phyloP scores from a whole-genome alignment of 108 stramenopile species.

The Cyclostephanos tholiformis region DNA sequence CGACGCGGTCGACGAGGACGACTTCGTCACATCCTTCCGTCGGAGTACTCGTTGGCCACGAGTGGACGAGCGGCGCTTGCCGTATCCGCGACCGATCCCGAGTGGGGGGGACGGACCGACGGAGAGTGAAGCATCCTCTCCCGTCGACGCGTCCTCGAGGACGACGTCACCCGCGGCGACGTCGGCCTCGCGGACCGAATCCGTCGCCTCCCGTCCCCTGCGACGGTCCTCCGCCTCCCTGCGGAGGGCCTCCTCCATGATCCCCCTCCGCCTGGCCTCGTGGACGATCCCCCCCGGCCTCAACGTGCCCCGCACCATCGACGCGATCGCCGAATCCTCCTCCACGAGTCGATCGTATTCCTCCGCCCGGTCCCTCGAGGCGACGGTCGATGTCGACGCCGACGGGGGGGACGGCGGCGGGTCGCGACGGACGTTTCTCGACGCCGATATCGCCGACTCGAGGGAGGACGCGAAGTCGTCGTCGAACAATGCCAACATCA shows the following conservation, averaged over 20 bases:
- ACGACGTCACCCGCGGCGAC: not conserved
- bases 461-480: constrained; percentile 14
- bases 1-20: too few species aligned
- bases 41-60: not conserved
- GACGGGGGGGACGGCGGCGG: too few species aligned
- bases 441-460: constrained; percentile 1
- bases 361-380: constrained; percentile 17
- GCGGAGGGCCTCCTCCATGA: constrained; percentile 21
- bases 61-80: not conserved
- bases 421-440: too few species aligned
- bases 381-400: not conserved
- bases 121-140: not conserved
- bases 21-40: too few species aligned
- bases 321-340: constrained; percentile 22
- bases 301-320: constrained; percentile 19
- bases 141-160: not conserved
- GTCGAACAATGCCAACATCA: not conserved
- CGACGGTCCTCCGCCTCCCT: constrained; percentile 31
- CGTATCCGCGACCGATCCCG: not conserved
- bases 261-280: constrained; percentile 11
- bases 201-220: not conserved
- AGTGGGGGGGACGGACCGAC: not conserved
- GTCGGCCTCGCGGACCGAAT: not conserved
- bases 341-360: constrained; percentile 41
- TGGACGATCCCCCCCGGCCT: constrained; percentile 29